Percentiles rank a stretch among this genome's conserved stretches.
phyloP scores from a whole-genome alignment of 345 rosid species.

The Citrus australasica region DNA sequence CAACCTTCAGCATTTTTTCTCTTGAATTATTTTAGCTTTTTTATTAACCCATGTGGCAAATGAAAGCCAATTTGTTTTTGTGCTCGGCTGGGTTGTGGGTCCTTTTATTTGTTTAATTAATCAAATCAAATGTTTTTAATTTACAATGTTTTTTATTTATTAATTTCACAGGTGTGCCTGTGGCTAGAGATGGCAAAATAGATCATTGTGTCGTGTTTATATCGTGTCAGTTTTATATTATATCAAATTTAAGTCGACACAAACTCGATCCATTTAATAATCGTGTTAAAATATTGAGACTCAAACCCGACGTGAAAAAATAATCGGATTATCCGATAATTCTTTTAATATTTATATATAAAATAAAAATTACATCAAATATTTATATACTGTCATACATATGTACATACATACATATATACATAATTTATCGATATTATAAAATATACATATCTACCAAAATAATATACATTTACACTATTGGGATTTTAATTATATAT shows the following conservation, averaged over 20 bases:
- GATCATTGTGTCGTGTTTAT: rapidly evolving
- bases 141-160: neutral
- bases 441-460: too few species aligned
- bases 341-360: too few species aligned
- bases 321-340: too few species aligned
- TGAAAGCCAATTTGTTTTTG: neutral
- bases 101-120: neutral
- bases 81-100: neutral
- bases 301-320: rapidly evolving
- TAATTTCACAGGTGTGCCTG: neutral
- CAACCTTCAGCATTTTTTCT: neutral
- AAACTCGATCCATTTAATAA: too few species aligned
- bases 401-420: too few species aligned
- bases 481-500: too few species aligned
- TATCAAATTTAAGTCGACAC: rapidly evolving
- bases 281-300: rapidly evolving
- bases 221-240: rapidly evolving
- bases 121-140: neutral
- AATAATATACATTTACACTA: too few species aligned
- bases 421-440: too few species aligned
- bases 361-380: too few species aligned
- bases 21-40: too few species aligned
- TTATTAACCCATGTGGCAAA: neutral
- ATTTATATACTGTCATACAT: too few species aligned
- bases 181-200: too few species aligned